phyloP scores from a whole-genome alignment of 192 early-diverging fungal species.

The Allomyces arbusculus region DNA sequence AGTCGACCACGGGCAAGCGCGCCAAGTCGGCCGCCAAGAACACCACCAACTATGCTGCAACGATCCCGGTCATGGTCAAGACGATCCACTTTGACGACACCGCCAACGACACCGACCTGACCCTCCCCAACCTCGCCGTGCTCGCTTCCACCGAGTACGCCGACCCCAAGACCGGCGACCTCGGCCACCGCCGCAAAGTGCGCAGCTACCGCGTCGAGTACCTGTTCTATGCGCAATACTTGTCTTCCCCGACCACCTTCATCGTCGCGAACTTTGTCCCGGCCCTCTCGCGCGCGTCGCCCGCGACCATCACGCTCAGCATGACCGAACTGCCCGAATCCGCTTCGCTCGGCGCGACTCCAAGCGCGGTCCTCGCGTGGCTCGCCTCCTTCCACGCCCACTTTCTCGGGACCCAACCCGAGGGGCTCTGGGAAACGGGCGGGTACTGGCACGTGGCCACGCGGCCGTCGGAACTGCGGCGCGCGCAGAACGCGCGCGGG shows the following conservation, averaged over 20 bases:
- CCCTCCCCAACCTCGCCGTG: background rate
- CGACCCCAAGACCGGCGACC: too few relatives aligned
- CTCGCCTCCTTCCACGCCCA: conserved; percentile 15
- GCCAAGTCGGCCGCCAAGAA: too few relatives aligned
- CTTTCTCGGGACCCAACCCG: background rate
- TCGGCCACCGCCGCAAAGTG: background rate
- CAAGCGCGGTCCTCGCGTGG: conserved; percentile 7
- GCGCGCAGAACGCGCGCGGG: background rate
- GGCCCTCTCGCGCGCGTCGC: background rate
- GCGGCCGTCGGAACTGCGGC: conserved; percentile 5
- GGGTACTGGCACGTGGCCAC: conserved; percentile 16
- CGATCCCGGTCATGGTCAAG: background rate
- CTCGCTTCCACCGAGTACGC: background rate
- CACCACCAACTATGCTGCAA: background rate
- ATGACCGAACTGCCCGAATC: conserved; percentile 10
- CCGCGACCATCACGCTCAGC: background rate
- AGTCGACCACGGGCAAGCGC: background rate
- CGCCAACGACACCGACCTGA: background rate
- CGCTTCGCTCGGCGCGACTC: background rate
- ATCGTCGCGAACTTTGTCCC: background rate
- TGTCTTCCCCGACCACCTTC: background rate
- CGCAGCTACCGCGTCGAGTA: background rate
- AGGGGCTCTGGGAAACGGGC: conserved; percentile 4
- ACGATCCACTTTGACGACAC: background rate
- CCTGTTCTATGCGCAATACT: background rate